Evolutionary conservation across 2,329 filamentous ascomycete genomes (phyloP).

Genomic region (Botrytis paeoniae): DNA sequence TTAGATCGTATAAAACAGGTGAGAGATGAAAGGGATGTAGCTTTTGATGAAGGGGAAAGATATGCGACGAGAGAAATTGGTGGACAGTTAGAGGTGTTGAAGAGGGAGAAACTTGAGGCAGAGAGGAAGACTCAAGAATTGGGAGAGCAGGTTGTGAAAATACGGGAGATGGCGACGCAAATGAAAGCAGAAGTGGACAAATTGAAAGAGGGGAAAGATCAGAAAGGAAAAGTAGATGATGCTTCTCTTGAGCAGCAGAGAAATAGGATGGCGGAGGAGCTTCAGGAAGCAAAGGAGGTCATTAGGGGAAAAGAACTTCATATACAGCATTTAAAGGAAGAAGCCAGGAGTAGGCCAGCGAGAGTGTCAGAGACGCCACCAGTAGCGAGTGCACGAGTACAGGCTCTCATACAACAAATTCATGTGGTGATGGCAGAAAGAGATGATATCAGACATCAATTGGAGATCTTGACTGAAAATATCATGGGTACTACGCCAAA

Average conservation of each 20-base stretch:
- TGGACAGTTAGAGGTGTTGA: background rate
- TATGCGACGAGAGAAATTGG: background rate
- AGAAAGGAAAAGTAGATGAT: no score
- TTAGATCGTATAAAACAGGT: background rate
- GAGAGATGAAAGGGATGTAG: background rate
- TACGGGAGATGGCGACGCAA: background rate
- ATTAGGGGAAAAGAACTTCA: background rate
- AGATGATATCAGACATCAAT: background rate
- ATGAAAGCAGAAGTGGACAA: background rate
- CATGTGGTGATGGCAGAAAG: background rate
- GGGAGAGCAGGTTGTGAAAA: background rate
- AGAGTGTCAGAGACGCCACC: background rate
- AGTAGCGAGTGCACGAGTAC: no score
- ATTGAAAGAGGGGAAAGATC: background rate
- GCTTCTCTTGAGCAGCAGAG: background rate
- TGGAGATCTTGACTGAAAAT: slow-evolving; percentile 14
- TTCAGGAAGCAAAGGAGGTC: background rate
- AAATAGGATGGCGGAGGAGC: background rate
- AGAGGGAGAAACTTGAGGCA: background rate
- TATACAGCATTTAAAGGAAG: background rate
- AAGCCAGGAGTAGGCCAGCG: background rate
- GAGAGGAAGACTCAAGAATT: background rate
- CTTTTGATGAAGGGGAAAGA: background rate
- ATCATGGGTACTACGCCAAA: background rate
- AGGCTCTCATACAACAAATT: background rate